Conservation (phyloP, 495 filamentous ascomycete species). For the Tuber magnatum region DNA sequence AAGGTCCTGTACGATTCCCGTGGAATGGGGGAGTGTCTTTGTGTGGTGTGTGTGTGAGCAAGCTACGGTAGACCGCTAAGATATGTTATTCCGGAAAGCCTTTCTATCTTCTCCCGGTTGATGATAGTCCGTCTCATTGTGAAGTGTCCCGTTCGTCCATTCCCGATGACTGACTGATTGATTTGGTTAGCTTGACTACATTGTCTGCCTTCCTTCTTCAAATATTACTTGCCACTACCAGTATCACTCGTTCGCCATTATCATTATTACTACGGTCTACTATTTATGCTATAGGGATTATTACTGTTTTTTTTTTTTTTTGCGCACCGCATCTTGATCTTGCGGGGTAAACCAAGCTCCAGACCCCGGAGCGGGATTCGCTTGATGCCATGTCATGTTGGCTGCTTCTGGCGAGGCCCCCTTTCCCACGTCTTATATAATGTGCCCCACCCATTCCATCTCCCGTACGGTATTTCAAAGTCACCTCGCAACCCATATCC, state of each 20-base stretch:
- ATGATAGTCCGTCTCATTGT: neutral
- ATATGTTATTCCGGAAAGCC: slow-evolving; percentile 4
- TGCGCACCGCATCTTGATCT: neutral
- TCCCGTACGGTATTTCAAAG: too few relatives aligned
- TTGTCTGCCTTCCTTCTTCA: neutral
- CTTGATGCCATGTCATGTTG: neutral
- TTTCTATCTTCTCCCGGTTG: slow-evolving; percentile 1
- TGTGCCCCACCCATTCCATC: too few relatives aligned
- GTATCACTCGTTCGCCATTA: neutral
- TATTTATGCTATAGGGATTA: neutral
- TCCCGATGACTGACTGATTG: neutral
- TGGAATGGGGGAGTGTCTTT: slow-evolving; percentile 1
- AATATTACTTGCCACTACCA: neutral
- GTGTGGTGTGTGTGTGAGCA: slow-evolving; percentile 3
- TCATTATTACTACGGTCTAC: neutral
- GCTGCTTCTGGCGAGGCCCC: too few relatives aligned
- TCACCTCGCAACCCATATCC: too few relatives aligned
- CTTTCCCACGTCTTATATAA: too few relatives aligned
- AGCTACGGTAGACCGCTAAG: slow-evolving; percentile 5
- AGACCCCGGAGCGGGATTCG: too few relatives aligned
- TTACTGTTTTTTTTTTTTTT: neutral
- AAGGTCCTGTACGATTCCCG: neutral
- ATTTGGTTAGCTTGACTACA: neutral
- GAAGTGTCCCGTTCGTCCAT: neutral
- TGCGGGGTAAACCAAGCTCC: neutral